Evolutionary conservation across 345 rosid genomes (phyloP).

Genomic region (Jatropha curcas): DNA sequence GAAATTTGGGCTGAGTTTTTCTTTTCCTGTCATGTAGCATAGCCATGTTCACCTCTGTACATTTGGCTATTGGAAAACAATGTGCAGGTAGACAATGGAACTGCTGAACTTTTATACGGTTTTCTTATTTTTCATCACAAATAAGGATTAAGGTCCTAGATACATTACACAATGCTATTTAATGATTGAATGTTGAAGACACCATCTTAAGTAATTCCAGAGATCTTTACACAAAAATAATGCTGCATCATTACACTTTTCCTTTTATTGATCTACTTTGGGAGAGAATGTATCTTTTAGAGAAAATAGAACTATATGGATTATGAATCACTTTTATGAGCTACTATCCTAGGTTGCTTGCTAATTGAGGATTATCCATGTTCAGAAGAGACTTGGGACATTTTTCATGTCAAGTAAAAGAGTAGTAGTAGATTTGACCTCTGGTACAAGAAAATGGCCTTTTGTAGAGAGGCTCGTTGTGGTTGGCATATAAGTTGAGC

Average conservation of each 20-base stretch:
- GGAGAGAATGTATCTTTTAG: not conserved
- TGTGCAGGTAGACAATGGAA: not conserved
- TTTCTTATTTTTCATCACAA: not conserved
- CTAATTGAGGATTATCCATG: slow-evolving; percentile 4
- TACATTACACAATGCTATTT: not conserved
- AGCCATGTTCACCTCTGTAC: not conserved
- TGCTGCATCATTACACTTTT: not conserved
- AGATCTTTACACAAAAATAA: not conserved
- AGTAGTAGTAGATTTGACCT: not conserved
- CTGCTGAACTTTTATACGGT: not conserved
- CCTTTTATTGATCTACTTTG: not conserved
- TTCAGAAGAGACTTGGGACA: not conserved
- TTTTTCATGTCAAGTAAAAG: not conserved
- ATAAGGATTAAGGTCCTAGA: not conserved
- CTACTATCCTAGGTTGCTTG: not conserved
- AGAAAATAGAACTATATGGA: not conserved
- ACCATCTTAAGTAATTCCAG: not conserved
- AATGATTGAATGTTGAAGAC: not conserved
- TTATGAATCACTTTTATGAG: not conserved
- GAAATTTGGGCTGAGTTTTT: not conserved
- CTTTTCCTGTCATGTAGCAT: not conserved
- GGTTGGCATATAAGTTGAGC: not conserved
- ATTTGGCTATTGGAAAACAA: slow-evolving; percentile 2
- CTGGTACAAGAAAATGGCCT: slow-evolving; percentile 6
- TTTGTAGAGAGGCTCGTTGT: not conserved